Percentiles rank a stretch among this genome's conserved stretches.
Conservation (phyloP, 1,284 basidiomycete genomes). For the Vanrija sp. region DNA sequence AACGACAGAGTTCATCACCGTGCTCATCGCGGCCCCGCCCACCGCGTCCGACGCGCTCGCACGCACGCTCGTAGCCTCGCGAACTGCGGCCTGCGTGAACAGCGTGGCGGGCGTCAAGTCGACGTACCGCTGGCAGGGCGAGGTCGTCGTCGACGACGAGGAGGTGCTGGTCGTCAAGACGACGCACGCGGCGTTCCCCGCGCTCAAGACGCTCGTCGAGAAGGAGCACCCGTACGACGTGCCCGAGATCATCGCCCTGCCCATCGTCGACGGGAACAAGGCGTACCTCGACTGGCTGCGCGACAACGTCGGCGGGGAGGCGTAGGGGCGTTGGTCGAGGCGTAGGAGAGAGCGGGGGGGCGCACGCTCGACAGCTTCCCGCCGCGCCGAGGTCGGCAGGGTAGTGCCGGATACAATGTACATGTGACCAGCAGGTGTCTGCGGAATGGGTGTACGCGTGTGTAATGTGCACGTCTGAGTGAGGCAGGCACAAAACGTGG, state of each 20-base stretch:
- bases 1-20: background rate
- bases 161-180: conserved; percentile 1
- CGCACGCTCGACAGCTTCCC: no score
- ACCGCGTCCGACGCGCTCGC: background rate
- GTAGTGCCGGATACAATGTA: no score
- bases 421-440: no score
- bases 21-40: background rate
- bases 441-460: no score
- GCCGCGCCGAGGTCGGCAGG: no score
- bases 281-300: background rate
- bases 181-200: background rate
- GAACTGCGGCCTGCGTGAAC: background rate
- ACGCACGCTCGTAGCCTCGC: background rate
- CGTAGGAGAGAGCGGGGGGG: no score
- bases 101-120: background rate
- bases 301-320: background rate
- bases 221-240: conserved; percentile 3
- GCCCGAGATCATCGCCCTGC: background rate
- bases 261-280: background rate
- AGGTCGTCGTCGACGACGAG: background rate
- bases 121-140: background rate
- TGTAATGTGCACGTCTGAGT: no score
- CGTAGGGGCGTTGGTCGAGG: no score
- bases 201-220: background rate
- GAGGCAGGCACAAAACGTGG: no score